Conservation (phyloP, 2,329 filamentous ascomycete genomes). For the Colletotrichum sp. region DNA sequence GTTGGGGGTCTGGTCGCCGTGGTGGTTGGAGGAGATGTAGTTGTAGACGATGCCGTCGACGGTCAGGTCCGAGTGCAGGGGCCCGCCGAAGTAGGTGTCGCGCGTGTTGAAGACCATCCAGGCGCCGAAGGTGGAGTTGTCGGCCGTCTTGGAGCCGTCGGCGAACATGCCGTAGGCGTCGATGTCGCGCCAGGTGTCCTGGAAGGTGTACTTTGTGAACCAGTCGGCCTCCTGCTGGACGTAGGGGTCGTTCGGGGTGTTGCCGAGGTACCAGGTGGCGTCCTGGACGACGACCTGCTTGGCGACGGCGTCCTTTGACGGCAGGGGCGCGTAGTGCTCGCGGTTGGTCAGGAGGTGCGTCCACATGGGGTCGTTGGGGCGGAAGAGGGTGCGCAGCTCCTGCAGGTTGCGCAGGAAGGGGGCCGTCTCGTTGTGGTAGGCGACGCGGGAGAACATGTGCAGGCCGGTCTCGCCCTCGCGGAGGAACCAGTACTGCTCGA, state of each 20-base stretch:
- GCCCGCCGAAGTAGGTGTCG: conserved; percentile 64
- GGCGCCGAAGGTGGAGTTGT: conserved; percentile 57
- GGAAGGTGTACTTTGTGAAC: conserved; percentile 69
- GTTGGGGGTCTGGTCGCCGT: conserved; percentile 64
- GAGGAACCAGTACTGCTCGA: conserved; percentile 69
- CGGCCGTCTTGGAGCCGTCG: conserved; percentile 42
- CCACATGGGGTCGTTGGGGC: conserved; percentile 61
- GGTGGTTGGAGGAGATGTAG: conserved; percentile 64
- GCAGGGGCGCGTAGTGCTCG: conserved; percentile 56
- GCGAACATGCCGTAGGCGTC: conserved; percentile 54
- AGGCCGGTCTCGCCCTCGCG: conserved; percentile 65
- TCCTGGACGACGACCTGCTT: conserved; percentile 59
- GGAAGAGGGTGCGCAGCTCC: conserved; percentile 63
- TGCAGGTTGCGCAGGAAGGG: conserved; percentile 61
- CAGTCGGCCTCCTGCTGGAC: conserved; percentile 59
- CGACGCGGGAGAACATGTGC: conserved; percentile 61
- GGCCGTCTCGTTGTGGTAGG: conserved; percentile 59
- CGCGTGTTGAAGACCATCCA: conserved; percentile 67
- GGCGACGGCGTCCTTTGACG: conserved; percentile 44
- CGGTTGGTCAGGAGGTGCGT: conserved; percentile 62
- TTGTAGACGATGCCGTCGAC: conserved; percentile 69
- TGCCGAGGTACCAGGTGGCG: conserved; percentile 64
- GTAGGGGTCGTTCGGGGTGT: conserved; percentile 57
- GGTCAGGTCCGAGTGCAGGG: conserved; percentile 62
- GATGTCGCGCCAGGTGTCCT: conserved; percentile 59